Conservation (phyloP, 169 alveolate species). For the Plasmodium reichenowi region DNA sequence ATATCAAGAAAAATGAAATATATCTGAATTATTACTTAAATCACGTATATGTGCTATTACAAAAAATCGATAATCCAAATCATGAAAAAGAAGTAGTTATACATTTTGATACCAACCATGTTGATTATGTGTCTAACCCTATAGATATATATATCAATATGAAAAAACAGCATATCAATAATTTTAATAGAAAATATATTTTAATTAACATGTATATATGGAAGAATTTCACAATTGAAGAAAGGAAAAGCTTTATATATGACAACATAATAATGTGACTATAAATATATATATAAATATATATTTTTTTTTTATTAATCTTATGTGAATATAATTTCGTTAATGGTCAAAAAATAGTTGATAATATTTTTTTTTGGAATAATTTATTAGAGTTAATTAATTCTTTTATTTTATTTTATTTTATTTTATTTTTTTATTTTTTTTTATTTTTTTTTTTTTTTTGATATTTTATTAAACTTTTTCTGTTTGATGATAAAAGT, state of each 20-base stretch:
- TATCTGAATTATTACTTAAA: conserved; percentile 16
- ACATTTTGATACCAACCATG: conserved; percentile 13
- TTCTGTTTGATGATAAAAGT: no score
- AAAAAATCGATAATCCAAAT: background rate
- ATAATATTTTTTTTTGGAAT: no score
- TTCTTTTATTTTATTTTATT: no score
- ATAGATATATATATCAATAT: conserved; percentile 60
- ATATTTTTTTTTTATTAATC: no score
- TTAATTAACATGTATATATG: conserved; percentile 20
- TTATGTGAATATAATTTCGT: no score
- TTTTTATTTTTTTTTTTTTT: no score
- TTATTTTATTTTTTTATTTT: no score
- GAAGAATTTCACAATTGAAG: conserved; percentile 41
- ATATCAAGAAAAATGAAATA: conserved; percentile 23
- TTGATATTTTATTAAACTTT: no score
- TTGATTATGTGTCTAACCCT: conserved; percentile 3
- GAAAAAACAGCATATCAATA: conserved; percentile 33
- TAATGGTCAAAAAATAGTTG: no score
- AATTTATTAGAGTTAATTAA: no score
- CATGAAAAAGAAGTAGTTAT: conserved; percentile 8
- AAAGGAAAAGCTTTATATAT: conserved; percentile 22
- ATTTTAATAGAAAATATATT: conserved; percentile 38
- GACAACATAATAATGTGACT: background rate
- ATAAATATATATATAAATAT: background rate
- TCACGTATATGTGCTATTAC: conserved; percentile 16